Evolutionary conservation across 257 asterid genomes (phyloP).

Genomic region (Ilex aquifolium): DNA sequence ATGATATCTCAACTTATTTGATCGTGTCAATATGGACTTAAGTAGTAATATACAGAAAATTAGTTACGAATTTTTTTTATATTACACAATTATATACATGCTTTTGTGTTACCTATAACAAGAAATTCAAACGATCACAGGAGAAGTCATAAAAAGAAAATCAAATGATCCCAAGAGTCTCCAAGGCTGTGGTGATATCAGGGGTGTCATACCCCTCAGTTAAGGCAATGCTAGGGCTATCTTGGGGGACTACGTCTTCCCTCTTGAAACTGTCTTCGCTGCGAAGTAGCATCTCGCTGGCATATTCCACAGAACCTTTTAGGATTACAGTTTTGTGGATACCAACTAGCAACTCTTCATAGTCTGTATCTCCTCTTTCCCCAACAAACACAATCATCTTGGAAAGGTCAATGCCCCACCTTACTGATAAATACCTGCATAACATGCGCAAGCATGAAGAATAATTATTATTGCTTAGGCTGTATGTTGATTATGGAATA

Average conservation of each 20-base stretch:
- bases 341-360: constrained; percentile 51
- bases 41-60: neutral
- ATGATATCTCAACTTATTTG: neutral
- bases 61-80: constrained; percentile 4
- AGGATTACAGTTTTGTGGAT: constrained; percentile 56
- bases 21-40: neutral
- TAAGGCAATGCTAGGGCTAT: constrained; percentile 27
- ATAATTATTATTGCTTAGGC: neutral
- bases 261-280: constrained; percentile 33
- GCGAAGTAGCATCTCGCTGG: constrained; percentile 33
- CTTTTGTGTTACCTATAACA: neutral
- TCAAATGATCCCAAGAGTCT: constrained; percentile 26
- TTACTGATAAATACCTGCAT: constrained; percentile 55
- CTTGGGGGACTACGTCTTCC: constrained; percentile 26
- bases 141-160: constrained; percentile 3
- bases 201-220: constrained; percentile 44
- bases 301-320: constrained; percentile 37
- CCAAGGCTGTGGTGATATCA: constrained; percentile 47
- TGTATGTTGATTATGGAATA: neutral
- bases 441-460: constrained; percentile 4
- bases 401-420: constrained; percentile 50
- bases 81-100: constrained; percentile 8
- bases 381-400: constrained; percentile 54
- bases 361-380: constrained; percentile 60
- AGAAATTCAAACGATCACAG: neutral